These are phyloP conservation scores for Tilletiopsis washingtonensis DNA, from an alignment of 1,284 basidiomycete species.

Conservation along the genomic window DNA sequence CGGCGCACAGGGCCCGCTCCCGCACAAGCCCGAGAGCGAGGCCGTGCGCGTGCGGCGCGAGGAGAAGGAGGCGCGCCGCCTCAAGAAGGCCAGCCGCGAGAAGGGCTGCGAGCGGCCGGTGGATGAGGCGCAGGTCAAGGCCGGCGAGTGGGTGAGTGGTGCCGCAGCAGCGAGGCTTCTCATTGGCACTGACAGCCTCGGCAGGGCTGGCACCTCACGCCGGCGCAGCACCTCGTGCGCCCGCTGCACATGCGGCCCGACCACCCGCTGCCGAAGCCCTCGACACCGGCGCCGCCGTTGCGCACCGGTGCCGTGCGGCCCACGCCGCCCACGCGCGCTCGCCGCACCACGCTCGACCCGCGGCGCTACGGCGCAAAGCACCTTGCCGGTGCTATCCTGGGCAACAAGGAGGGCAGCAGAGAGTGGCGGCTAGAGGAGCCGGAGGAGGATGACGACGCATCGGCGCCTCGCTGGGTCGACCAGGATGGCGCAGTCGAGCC, in stretches of 20 bases:
- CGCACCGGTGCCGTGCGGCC: too few relatives aligned
- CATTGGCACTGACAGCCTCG: neutral
- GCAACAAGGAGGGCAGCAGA: too few relatives aligned
- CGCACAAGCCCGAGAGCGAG: constrained; percentile 6
- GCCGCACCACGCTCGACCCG: constrained; percentile 38
- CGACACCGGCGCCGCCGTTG: too few relatives aligned
- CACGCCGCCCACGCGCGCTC: constrained; percentile 15
- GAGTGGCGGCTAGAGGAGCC: too few relatives aligned
- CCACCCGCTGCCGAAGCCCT: constrained; percentile 21
- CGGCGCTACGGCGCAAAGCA: constrained; percentile 38
- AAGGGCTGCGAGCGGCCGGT: constrained; percentile 18
- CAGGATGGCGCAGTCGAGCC: too few relatives aligned
- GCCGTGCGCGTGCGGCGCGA: constrained; percentile 12
- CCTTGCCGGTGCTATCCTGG: constrained; percentile 22
- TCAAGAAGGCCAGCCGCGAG: constrained; percentile 15
- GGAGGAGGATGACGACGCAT: too few relatives aligned
- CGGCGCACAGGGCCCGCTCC: constrained; percentile 9
- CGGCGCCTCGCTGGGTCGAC: too few relatives aligned
- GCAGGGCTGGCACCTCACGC: constrained; percentile 38
- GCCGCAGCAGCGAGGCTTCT: neutral
- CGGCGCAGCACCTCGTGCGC: constrained; percentile 35
- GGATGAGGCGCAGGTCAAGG: constrained; percentile 17
- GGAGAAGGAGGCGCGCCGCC: constrained; percentile 1
- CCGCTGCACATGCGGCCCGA: constrained; percentile 38
- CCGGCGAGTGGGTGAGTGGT: constrained; percentile 25